Conservation (phyloP, 257 asterid genomes). For the Paraleonurus japonicus region DNA sequence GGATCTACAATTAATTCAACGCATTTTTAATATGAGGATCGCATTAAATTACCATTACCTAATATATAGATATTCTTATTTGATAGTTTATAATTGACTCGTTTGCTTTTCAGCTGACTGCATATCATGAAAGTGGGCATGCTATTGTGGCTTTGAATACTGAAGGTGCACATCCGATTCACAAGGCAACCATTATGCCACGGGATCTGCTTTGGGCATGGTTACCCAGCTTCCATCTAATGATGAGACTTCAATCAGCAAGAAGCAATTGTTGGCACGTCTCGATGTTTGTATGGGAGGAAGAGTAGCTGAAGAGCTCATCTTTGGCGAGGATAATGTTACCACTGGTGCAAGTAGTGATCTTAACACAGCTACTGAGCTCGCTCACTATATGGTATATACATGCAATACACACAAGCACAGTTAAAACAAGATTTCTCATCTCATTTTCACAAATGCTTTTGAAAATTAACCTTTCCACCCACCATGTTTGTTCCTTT, state of each 20-base stretch:
- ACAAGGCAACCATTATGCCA: constrained; percentile 93
- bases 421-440: neutral
- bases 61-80: neutral
- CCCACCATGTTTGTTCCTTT: no score
- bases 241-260: constrained; percentile 93
- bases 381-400: constrained; percentile 85
- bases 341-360: constrained; percentile 98
- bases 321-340: constrained; percentile 80
- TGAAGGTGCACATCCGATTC: constrained; percentile 96
- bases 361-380: constrained; percentile 84
- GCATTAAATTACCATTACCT: neutral
- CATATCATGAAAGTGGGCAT: constrained; percentile 97
- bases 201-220: constrained; percentile 98
- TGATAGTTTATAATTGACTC: constrained; percentile 10
- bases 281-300: constrained; percentile 99
- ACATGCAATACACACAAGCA: no score
- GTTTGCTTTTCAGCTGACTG: constrained; percentile 68
- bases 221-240: constrained; percentile 95
- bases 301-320: constrained; percentile 93
- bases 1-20: neutral
- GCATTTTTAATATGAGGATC: neutral
- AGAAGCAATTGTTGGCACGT: constrained; percentile 91
- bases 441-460: neutral
- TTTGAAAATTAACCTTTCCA: no score
- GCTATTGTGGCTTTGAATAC: constrained; percentile 95